Evolutionary conservation across 371 early-diverging fungal genomes (phyloP), one percentile per base, ranked within the genome.

Genomic region (Saksenaea oblongispora): DNA sequence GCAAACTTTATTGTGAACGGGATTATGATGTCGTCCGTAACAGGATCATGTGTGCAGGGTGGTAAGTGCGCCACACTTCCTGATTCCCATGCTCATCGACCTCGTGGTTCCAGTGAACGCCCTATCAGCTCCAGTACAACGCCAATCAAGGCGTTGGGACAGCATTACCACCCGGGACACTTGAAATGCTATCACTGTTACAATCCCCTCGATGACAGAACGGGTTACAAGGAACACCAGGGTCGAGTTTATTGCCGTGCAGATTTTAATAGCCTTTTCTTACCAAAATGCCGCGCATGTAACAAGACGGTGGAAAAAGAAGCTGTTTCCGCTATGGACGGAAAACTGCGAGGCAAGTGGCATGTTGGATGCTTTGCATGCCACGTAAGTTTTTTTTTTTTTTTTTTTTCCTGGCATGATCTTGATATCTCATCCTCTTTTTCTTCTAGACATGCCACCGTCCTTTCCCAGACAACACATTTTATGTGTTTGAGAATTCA

Each of bases 381-480:
- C 42, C 65, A 69, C 44, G 69, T 69, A 61, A 61, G 44, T 26
- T 34, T 24, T 44, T 56, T 47, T 26, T 56, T 51, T 1, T 57
- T 10, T n/a, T 44, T 15, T 44, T 7, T 47, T 51, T 13, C 28
- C 5, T 37, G 36, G 14, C 22, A 14, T 54, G 17, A 35, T 34
- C 34, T 54, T 35, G 31, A n/a, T 31, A 7, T 31, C 31, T 31
- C 31, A 31, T 27, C 5, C 22, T 22, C 54, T 74, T 17, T 1
- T 27, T 22, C 34, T 47, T 34, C 17, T 70, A 83, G 73, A 86
- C 80, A 0, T 94, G 95, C 70, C 88, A 78, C 63, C 79, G 77
- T 60, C 82, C 88, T 17, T 95, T 95, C 72, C 93, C 93, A 5
- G 91, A 93, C 73, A 92, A 90, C 67, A 91, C 89, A 35, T 95